A percentile compares a stretch with the other conserved stretches of the same genome.
Conservation (phyloP, 2,329 filamentous ascomycete species). For the Emergomyces pasteurianus region DNA sequence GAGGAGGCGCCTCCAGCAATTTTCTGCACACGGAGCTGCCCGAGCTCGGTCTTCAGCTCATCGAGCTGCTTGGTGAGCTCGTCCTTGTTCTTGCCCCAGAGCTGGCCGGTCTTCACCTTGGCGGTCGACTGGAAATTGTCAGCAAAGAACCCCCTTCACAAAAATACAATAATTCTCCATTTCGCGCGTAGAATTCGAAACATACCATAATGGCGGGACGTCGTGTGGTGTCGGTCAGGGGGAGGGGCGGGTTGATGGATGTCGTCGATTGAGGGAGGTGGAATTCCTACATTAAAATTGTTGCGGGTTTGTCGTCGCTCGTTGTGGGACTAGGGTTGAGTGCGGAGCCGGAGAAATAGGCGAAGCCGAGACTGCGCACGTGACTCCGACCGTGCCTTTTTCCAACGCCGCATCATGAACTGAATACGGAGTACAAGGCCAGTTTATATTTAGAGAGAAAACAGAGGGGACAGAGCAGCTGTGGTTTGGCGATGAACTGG, state of each 20-base stretch:
- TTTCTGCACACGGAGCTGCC: slow-evolving; percentile 96
- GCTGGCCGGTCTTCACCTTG: slow-evolving; percentile 87
- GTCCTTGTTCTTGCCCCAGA: slow-evolving; percentile 99
- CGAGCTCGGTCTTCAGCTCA: slow-evolving; percentile 92
- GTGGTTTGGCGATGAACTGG: neutral
- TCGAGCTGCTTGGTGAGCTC: slow-evolving; percentile 91
- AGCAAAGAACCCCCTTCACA: neutral
- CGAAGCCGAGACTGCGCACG: slow-evolving; percentile 13
- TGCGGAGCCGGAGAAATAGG: slow-evolving; percentile 20
- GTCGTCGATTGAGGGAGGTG: slow-evolving; percentile 30
- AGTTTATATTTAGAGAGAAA: neutral
- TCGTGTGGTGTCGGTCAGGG: slow-evolving; percentile 38
- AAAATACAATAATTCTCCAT: neutral
- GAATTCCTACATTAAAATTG: slow-evolving; percentile 20
- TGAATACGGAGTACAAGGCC: neutral
- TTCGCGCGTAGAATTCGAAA: slow-evolving; percentile 7
- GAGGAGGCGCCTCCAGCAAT: slow-evolving; percentile 81
- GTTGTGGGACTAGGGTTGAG: slow-evolving; percentile 37
- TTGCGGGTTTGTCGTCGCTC: slow-evolving; percentile 24
- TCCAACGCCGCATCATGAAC: neutral
- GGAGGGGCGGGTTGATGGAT: slow-evolving; percentile 40
- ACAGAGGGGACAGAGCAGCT: neutral
- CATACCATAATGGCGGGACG: slow-evolving; percentile 33
- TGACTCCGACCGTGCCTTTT: slow-evolving; percentile 6
- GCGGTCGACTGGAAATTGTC: slow-evolving; percentile 41